Evolutionary conservation across 2,329 filamentous ascomycete genomes (phyloP).

Genomic region (Aspergillus costaricaensis): DNA sequence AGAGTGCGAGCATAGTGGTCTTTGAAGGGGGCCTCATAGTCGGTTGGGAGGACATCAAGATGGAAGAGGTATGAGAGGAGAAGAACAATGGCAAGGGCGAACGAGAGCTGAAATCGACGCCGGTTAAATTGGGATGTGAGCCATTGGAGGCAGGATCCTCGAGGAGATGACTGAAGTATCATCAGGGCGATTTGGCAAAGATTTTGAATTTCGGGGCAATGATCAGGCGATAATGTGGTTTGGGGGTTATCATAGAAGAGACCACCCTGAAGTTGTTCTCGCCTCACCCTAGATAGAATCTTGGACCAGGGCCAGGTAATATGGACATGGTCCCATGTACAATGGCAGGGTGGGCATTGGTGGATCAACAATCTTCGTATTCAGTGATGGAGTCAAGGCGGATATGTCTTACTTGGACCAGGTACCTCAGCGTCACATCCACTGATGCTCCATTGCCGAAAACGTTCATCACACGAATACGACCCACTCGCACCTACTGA

Average conservation of each 20-base stretch:
- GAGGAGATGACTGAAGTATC: background rate
- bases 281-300: background rate
- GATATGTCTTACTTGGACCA: background rate
- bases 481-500: background rate
- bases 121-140: slow-evolving; percentile 1
- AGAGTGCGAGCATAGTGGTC: background rate
- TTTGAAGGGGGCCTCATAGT: background rate
- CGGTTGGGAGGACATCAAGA: slow-evolving; percentile 5
- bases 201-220: background rate
- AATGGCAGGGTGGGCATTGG: background rate
- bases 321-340: background rate
- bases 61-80: slow-evolving; percentile 6
- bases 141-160: background rate
- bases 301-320: background rate
- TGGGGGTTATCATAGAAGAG: background rate
- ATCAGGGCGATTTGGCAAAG: background rate
- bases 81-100: background rate
- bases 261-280: background rate
- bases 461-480: background rate
- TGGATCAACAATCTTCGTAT: background rate
- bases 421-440: background rate
- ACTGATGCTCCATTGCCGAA: background rate
- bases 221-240: background rate
- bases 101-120: background rate
- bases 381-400: background rate